Conservation (phyloP, 1,284 basidiomycete species). For the Leccinum fallax region DNA sequence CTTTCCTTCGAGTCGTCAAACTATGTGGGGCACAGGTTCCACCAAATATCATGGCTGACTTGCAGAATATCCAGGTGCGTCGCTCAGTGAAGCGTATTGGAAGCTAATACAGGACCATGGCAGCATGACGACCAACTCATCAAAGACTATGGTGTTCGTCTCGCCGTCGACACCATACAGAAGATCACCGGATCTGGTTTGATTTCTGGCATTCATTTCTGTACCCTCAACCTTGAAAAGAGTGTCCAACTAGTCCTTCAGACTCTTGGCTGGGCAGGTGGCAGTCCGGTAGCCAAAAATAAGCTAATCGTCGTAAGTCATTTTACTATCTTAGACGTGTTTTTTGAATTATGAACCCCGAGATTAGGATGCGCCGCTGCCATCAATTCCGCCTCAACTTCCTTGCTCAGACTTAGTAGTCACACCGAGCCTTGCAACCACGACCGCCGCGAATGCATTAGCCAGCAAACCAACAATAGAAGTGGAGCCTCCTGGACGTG, state of each 20-base stretch:
- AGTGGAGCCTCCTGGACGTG: conserved; percentile 59
- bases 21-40: conserved; percentile 87
- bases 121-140: conserved; percentile 90
- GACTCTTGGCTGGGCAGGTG: conserved; percentile 67
- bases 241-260: conserved; percentile 91
- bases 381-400: conserved; percentile 24
- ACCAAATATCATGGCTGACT: conserved; percentile 60
- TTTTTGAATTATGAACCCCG: conserved; percentile 7
- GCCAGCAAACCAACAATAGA: conserved; percentile 48
- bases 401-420: conserved; percentile 50
- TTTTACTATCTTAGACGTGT: conserved; percentile 12
- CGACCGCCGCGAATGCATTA: conserved; percentile 60
- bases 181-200: conserved; percentile 52
- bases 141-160: conserved; percentile 84
- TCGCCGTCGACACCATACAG: conserved; percentile 78
- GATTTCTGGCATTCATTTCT: conserved; percentile 89
- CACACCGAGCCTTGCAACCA: conserved; percentile 48
- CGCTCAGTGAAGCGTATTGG: conserved; percentile 12
- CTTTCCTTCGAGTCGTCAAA: conserved; percentile 90
- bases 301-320: conserved; percentile 67
- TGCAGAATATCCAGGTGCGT: conserved; percentile 81
- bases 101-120: conserved; percentile 20
- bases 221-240: conserved; percentile 97
- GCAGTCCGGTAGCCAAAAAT: conserved; percentile 50
- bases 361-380: conserved; percentile 44